Percentiles rank a stretch among this genome's conserved stretches.
phyloP scores from a whole-genome alignment of 176 grass and related monocot species.

The Carex myosuroides region DNA sequence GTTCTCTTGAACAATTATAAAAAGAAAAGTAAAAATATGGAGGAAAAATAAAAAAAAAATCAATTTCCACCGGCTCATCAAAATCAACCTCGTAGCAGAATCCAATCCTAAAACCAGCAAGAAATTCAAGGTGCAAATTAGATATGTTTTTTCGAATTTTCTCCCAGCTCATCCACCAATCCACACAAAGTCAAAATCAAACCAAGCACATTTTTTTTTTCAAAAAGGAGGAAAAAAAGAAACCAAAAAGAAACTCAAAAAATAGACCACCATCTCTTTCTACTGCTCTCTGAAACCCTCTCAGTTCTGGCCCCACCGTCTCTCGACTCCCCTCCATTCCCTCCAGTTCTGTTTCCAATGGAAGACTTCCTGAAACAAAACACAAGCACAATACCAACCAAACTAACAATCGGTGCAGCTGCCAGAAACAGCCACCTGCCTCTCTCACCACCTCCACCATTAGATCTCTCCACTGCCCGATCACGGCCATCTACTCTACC shows the following conservation, averaged over 20 bases:
- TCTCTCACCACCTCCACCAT: constrained; percentile 2
- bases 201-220: background rate
- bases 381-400: constrained; percentile 67
- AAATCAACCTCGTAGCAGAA: background rate
- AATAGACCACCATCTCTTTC: constrained; percentile 84
- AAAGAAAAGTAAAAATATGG: background rate
- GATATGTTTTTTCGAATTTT: background rate
- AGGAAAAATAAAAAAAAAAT: background rate
- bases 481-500: constrained; percentile 19
- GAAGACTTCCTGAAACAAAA: constrained; percentile 63
- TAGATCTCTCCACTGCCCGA: constrained; percentile 32
- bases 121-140: background rate
- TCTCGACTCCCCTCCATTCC: background rate
- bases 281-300: constrained; percentile 28
- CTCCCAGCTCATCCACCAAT: background rate
- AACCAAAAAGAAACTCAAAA: constrained; percentile 34
- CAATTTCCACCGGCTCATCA: background rate
- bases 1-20: background rate
- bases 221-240: background rate
- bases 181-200: background rate
- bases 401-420: constrained; percentile 57
- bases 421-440: constrained; percentile 54
- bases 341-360: constrained; percentile 2
- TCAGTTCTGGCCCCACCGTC: constrained; percentile 8
- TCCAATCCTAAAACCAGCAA: background rate